Evolutionary conservation across 176 grass and related monocot species (phyloP), one percentile per base, ranked within the genome.

Genomic region (Oryza punctata): DNA sequence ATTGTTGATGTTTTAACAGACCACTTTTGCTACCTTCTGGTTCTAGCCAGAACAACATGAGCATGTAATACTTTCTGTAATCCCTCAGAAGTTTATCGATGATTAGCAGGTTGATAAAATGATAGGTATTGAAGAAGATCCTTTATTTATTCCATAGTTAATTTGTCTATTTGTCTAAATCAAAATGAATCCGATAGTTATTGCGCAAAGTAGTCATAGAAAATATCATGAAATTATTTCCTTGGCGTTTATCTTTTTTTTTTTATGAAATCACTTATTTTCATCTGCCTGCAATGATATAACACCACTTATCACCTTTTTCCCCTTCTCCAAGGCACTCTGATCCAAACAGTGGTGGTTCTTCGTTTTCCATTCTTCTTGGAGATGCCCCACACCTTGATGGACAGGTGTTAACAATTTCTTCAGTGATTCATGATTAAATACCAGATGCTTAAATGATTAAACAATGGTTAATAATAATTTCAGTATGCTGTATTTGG

Each of bases 361-460:
- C 96, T 82, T 98, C 96, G 16, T 98, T 98, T 69, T 98, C 96
- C 66, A 90, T 98, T 38, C 96, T 98, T 91, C 89, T 95, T 73
- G 91, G 93, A 10, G 76, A 98, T 63, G 85, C 93, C 73, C 93
- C 96, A 43, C 96, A 98, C 50, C 93, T 98, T 81, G 91, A 98
- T 92, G 89, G 93, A 68, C 78, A 98, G 91, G 96, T 98, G 57
- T 87, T 76, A 70, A 40, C 29, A 47, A 15, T 77, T 60, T 60
- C n/a, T 77, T 70, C 35, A 84, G 59, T 14, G 3, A 5, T 74
- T 72, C 15, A 14, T 63, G 18, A 28, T 21, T 12, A 26, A 26
- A 33, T 78, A 65, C 21, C 11, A 26, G 43, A 7, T 68, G 75
- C 21, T 78, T 80, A 54, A 83, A 59, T 90, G 83, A 67, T 72